Base-by-base conservation (phyloP, 1,284 basidiomycete species). In the Sanghuangporus sanghuang region DNA sequence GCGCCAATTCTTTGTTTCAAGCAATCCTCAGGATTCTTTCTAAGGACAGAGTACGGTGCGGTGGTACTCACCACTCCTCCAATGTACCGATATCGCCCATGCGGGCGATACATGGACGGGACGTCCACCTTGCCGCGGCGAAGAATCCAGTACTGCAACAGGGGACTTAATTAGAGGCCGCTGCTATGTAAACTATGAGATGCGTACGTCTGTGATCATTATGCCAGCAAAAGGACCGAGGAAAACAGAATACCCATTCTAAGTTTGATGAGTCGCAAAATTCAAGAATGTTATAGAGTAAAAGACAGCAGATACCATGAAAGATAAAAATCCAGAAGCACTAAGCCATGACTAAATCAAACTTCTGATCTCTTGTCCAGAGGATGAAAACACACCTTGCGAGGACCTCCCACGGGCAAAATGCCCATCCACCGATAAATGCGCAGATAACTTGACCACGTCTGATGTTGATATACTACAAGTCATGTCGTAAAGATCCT, bases 381-480 rank as follows among this genome's bases (percentile, higher is more conserved):
- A n/a, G 8, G 36, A 38, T 5, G 23, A 14, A 8, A 23, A 7
- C 21, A 38, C 56, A 68, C 67, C 75, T 77, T 4, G 78, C 77
- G n/a, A 85, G 72, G 42, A 86, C 83, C 64, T 84, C 78, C 84
- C 84, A 86, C 36, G 84, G 84, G 66, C 78, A 80, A 3, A 85
- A 72, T 0, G 77, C 81, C 85, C 85, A 89, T 3, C 85, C 88
- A 9, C 89, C 90, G 8, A 92, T 72, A 59, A 92, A 71, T 0
- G 88, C 85, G 66, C 88, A 90, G 56, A 93, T 79, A 61, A 89
- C 73, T 74, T 92, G 89, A 0, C 90, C 90, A 8, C 90, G 79
- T 21, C 82, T 78, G 68, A 93, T 91, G 72, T 92, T 89, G 76
- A 93, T 85, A 69, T 85, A 92, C 64, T 64, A 57, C 11, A 14